phyloP scores from a whole-genome alignment of 257 asterid genomes.

The Scutellaria minor region DNA sequence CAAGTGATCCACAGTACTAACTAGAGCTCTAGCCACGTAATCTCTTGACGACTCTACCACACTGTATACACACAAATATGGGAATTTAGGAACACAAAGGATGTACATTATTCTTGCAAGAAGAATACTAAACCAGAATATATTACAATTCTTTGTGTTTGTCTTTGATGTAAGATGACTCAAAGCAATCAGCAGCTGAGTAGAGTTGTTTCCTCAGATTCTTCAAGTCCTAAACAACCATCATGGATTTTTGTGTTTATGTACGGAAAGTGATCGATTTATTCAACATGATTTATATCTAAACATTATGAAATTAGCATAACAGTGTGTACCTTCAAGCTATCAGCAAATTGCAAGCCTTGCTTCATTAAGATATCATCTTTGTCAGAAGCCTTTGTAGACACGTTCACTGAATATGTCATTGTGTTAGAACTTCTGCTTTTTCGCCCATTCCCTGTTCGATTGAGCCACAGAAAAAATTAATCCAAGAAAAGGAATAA shows the following conservation, averaged over 20 bases:
- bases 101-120: not conserved
- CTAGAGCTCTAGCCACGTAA: constrained; percentile 65
- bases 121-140: not conserved
- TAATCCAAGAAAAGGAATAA: not conserved
- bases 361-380: constrained; percentile 59
- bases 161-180: constrained; percentile 55
- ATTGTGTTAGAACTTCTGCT: not conserved
- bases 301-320: not conserved
- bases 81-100: not conserved
- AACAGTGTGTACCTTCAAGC: constrained; percentile 50
- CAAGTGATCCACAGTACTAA: constrained; percentile 81
- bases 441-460: too few species aligned
- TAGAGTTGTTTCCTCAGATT: constrained; percentile 59
- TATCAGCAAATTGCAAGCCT: constrained; percentile 53
- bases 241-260: not conserved
- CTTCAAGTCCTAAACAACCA: constrained; percentile 57
- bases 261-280: not conserved
- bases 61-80: constrained; percentile 32
- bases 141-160: constrained; percentile 63
- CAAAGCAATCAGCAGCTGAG: constrained; percentile 80
- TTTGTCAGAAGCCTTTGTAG: constrained; percentile 43
- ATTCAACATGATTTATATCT: not conserved
- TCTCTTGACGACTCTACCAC: constrained; percentile 67
- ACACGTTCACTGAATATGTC: constrained; percentile 31
- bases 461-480: not conserved